phyloP scores from a whole-genome alignment of 1,284 basidiomycete species.

The Cerrena zonata region DNA sequence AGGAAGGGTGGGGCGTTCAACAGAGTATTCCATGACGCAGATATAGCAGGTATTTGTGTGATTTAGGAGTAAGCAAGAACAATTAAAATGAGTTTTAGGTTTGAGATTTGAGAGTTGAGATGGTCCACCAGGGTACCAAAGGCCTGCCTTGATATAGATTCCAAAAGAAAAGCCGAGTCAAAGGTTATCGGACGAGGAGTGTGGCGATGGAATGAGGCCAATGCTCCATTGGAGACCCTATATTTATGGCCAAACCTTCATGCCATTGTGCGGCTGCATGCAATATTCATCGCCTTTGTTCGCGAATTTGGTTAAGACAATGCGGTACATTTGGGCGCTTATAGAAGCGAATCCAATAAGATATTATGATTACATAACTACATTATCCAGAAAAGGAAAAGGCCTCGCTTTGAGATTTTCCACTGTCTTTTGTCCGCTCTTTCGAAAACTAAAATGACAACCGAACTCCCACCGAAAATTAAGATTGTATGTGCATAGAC shows the following conservation, averaged over 20 bases:
- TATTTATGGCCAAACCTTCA: slow-evolving; percentile 25
- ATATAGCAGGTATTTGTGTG: slow-evolving; percentile 11
- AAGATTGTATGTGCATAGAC: slow-evolving; percentile 40
- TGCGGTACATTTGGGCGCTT: neutral
- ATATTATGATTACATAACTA: too few species aligned
- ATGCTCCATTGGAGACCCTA: slow-evolving; percentile 13
- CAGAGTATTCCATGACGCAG: slow-evolving; percentile 7
- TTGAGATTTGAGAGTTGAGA: neutral
- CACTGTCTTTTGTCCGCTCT: slow-evolving; percentile 3
- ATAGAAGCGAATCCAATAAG: neutral
- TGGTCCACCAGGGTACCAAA: slow-evolving; percentile 31
- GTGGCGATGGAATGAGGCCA: slow-evolving; percentile 21
- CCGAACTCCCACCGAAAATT: slow-evolving; percentile 48
- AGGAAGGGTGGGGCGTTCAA: slow-evolving; percentile 12
- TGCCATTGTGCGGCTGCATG: neutral
- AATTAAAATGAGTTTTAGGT: slow-evolving; percentile 2
- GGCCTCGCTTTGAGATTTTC: neutral
- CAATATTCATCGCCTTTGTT: neutral
- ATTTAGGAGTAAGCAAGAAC: slow-evolving; percentile 13
- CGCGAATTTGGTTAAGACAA: neutral
- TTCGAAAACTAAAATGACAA: slow-evolving; percentile 28
- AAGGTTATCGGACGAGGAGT: slow-evolving; percentile 23
- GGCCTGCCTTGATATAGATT: slow-evolving; percentile 31
- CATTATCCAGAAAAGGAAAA: too few species aligned
- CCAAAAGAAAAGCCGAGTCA: slow-evolving; percentile 11